phyloP scores from a whole-genome alignment of 345 rosid species.

The Capsella bursapastoris region DNA sequence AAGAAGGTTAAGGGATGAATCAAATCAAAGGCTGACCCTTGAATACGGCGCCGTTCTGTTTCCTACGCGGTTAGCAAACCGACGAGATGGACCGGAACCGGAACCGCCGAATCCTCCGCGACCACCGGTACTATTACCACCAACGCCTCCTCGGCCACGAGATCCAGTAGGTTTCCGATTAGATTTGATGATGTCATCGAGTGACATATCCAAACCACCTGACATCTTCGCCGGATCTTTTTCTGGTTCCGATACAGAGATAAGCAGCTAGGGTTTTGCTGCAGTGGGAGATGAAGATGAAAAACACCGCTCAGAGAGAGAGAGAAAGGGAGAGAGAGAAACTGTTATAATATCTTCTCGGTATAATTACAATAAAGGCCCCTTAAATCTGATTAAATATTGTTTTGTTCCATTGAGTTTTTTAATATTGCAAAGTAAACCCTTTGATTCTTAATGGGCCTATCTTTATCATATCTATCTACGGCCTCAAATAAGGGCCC shows the following conservation, averaged over 20 bases:
- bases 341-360: neutral
- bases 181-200: constrained; percentile 67
- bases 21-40: constrained; percentile 49
- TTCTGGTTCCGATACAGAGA: constrained; percentile 19
- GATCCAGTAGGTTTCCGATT: constrained; percentile 56
- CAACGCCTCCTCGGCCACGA: constrained; percentile 44
- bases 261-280: constrained; percentile 35
- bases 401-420: neutral
- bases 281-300: neutral
- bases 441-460: constrained; percentile 10
- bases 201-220: constrained; percentile 67
- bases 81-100: constrained; percentile 54
- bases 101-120: constrained; percentile 41
- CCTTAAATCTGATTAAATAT: neutral
- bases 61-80: constrained; percentile 53
- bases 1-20: constrained; percentile 28
- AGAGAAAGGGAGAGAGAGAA: neutral
- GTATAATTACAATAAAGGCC: constrained; percentile 8
- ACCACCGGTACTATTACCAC: constrained; percentile 35
- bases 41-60: constrained; percentile 56
- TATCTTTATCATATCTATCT: neutral
- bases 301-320: neutral
- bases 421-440: neutral
- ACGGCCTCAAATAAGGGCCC: neutral
- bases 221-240: constrained; percentile 51